Evolutionary conservation across 2,329 filamentous ascomycete species (phyloP), one percentile per base, ranked within the genome.

Genomic region (Chrysoporthe deuterocubensis): DNA sequence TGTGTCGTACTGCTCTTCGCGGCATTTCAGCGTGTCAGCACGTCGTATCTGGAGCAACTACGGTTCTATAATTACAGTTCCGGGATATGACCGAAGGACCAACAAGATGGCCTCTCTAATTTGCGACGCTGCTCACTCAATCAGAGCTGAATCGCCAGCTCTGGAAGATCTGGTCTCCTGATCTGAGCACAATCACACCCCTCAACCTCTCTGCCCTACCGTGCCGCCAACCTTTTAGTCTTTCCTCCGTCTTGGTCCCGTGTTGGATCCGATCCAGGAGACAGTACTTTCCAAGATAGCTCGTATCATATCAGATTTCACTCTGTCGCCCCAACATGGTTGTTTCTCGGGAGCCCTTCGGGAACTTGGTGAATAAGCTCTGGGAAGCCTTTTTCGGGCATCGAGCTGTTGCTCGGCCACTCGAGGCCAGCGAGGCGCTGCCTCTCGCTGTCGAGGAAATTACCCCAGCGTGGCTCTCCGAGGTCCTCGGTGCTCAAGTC

Each of bases 381-480:
- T 18, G 43, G 63, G 13, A 16, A 2, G 21, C 26, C 34, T 14
- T 59, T 21, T 65, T 40, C 11, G 6, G 26, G 8, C n/a, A 37
- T 3, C 54, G 8, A 14, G 42, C 26, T 13, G 18, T 21, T 34
- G 43, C 37, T 18, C 52, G 21, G 16, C 13, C 54, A 1, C 71
- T 72, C 58, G 59, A 72, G 65, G 70, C 66, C 42, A 42, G 65
- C 64, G 69, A 70, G 43, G 40, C 69, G 9, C 69, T 73, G 11
- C 73, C 73, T 16, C 46, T 70, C 13, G 57, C 58, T 1, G 67
- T 70, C 60, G 71, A 72, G 43, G 68, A 71, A 1, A 67, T 72
- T 26, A 73, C 72, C 40, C 26, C 71, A 8, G 69, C 44, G 13
- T 74, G 73, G 73, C 69, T 74, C 32, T 70, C 66, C 64, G 68